Base-by-base conservation (phyloP, 345 rosid genomes). In the Euphorbia pulcherrima region DNA sequence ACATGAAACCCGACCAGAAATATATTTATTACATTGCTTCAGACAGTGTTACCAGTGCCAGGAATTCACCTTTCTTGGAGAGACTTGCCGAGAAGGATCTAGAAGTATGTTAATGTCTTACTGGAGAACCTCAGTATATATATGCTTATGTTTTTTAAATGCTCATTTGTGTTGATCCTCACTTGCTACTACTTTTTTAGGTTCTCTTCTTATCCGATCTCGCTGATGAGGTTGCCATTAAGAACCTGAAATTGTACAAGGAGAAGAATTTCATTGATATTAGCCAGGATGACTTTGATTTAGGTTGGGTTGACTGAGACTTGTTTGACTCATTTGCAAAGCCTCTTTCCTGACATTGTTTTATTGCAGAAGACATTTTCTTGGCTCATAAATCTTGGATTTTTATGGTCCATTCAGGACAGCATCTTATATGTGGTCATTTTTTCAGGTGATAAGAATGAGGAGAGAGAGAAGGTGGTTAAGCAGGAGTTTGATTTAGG, bases 201-300 rank as follows among this genome's bases (percentile, higher is more conserved):
- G 98, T 95, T 68, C 84, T 95, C 17, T 88, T 88, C 80, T 85
- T 95, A 66, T 72, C 92, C 55, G 99, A 95, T 74, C 98, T 98
- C 21, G 92, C 90, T 6, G 99, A 95, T 79, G 99, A 95, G 77
- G 92, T 95, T 74, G 97, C 99, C 24, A 90, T 95, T 75, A 96
- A 92, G 84, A 95, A 92, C 78, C 81, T 92, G 71, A 96, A 92
- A 75, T 87, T 94, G 44, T 95, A 86, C 92, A 95, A 95, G 62
- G 99, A 95, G 71, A 95, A 95, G 87, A 95, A 95, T 69, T 92
- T 95, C 58, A 92, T 92, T 78, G 99, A 95, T 81, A 92, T 95
- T 69, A 95, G 99, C 84, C n/a, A n/a, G n/a, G n/a, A n/a, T n/a
- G n/a, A n/a, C n/a, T n/a, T n/a, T n/a, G n/a, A n/a, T n/a, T n/a